These are phyloP conservation scores for Thalassiosira oceanica DNA, from an alignment of 352 stramenopile species.

Conservation along the genomic window DNA sequence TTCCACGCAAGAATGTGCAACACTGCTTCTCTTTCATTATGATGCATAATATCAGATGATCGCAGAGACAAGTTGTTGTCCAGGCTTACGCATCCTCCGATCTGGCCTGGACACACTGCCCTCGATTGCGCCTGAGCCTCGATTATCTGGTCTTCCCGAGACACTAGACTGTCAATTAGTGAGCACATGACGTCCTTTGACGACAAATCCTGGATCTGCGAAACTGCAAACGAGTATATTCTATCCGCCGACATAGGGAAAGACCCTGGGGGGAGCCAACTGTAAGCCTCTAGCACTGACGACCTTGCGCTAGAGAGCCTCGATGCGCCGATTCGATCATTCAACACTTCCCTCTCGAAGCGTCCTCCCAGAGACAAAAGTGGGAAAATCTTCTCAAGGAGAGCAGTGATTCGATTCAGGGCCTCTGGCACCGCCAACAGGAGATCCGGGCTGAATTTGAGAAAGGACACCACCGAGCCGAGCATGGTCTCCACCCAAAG, in stretches of 20 bases:
- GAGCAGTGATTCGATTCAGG: constrained; percentile 58
- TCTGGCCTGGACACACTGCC: constrained; percentile 56
- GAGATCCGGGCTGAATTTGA: constrained; percentile 72
- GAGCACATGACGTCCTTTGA: constrained; percentile 65
- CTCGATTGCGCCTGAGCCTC: constrained; percentile 62
- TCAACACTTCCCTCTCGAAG: constrained; percentile 46
- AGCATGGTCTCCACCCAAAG: constrained; percentile 75
- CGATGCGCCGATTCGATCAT: constrained; percentile 41
- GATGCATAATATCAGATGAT: constrained; percentile 55
- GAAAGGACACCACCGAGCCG: constrained; percentile 69
- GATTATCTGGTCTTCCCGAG: constrained; percentile 72
- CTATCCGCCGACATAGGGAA: constrained; percentile 78
- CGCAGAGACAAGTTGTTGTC: constrained; percentile 68
- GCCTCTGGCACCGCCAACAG: constrained; percentile 77
- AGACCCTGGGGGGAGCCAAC: constrained; percentile 79
- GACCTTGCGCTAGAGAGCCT: constrained; percentile 70
- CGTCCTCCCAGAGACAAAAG: constrained; percentile 62
- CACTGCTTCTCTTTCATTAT: constrained; percentile 71
- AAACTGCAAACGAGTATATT: constrained; percentile 78
- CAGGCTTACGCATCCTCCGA: constrained; percentile 53
- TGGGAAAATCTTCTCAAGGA: constrained; percentile 76
- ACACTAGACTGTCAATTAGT: constrained; percentile 69
- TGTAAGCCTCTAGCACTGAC: constrained; percentile 79
- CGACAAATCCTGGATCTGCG: constrained; percentile 67
- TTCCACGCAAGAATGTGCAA: constrained; percentile 58